Base-by-base conservation (phyloP, 371 early-diverging fungal species). In the Mortierella sp. region DNA sequence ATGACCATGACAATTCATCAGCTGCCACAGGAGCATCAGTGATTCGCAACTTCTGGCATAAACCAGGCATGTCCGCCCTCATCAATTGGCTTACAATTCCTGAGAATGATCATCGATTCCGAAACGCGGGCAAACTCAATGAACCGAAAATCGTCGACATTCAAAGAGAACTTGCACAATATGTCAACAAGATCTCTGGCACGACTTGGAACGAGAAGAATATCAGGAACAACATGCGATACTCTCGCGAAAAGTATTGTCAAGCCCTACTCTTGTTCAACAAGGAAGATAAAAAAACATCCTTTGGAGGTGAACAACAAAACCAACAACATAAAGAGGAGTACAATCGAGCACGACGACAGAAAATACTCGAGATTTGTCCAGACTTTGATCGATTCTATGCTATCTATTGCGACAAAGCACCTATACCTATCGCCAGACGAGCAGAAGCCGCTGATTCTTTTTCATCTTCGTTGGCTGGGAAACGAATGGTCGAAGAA, bases 31-130 rank as follows among this genome's bases (percentile, higher is more conserved):
- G n/a, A n/a, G n/a, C n/a, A n/a, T n/a, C n/a, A n/a, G n/a, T n/a
- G n/a, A n/a, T n/a, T n/a, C n/a, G n/a, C n/a, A n/a, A n/a, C n/a
- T 48, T 48, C 26, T 48, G 49, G 49, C 21, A 27, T n/a, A 48
- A 48, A 17, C 49, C 49, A 7, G 49, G 49, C 7, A 48, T 48
- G 23, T 8, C 21, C 21, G 49, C 49, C 4, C 17, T 48, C 6
- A 4, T 48, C 9, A 27, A 48, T 48, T 48, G 49, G 49, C 24
- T 48, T 4, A 48, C 49, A 26, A 17, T n/a, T 48, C 49, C 49
- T 9, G 49, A 48, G 17, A 48, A 48, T 27, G 49, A 48, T 26
- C 19, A 9, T 21, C 23, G 27, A 48, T 27, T 48, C 19, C n/a
- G n/a, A n/a, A 48, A 48, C 26, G 27, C 26, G 9, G 49, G 49